Base-by-base conservation (phyloP, 441 rosid genomes). In the Jatropha multifida region DNA sequence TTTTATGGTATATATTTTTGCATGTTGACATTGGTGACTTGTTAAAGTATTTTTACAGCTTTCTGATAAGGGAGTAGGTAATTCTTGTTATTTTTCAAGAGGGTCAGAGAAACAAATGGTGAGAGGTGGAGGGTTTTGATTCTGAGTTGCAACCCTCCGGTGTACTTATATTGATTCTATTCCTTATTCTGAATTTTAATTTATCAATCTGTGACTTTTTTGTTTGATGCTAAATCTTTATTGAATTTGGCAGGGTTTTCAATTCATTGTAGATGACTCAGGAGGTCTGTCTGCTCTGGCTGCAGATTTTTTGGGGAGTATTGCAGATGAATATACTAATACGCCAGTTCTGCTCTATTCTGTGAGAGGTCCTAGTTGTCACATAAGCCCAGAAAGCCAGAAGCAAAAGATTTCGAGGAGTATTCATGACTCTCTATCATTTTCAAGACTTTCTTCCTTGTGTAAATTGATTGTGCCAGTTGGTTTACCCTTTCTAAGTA, bases 211-310 rank as follows among this genome's bases (percentile, higher is more conserved):
- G 18, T 17, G 5, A 9, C 15, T 63, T 64, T 61, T 63, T 32
- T 27, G 46, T 73, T 65, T 61, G 71, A 77, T 49, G 40, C 68
- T 76, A 69, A 66, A 65, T 69, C 14, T 62, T 71, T 61, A 27
- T 68, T 42, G 23, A 54, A 77, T 77, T 68, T 79, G 37, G 59
- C 90, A 94, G 96, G 99, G 99, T 75, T 89, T 95, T 77, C 94
- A 93, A 78, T 93, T 92, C 83, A 80, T 89, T 73, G 95, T 89
- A 76, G 99, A 95, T 78, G 93, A 93, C 71, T 89, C 90, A 0
- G 98, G 98, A 72, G 96, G 97, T 41, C 92, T 95, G 77, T 86
- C 98, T 2, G 86, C 98, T 74, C 27, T 95, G 70, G 94, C 98
- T 64, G 88, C 84, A 0, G 97, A 93, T 62, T 85, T 95, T 79